phyloP scores from a whole-genome alignment of 192 early-diverging fungal species.

The Coemansia sp. region DNA sequence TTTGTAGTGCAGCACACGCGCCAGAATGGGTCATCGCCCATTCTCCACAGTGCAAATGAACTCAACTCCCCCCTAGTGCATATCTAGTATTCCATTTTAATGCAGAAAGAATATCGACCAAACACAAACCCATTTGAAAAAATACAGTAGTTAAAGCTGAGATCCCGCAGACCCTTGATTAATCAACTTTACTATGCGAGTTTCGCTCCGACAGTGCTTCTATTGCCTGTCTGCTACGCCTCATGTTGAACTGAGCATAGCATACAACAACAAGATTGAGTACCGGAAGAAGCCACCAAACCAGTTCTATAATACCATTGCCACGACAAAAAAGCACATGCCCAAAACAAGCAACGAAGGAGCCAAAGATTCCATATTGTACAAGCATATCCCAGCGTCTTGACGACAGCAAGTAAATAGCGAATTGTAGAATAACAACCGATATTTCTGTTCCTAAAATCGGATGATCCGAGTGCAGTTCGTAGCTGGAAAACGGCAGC shows the following conservation, averaged over 20 bases:
- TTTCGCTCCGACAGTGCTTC: constrained; percentile 16
- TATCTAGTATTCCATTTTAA: no score
- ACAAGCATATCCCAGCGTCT: constrained; percentile 32
- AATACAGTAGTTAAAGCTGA: no score
- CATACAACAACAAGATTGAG: constrained; percentile 27
- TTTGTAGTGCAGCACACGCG: no score
- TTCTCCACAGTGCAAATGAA: no score
- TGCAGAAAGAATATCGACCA: no score
- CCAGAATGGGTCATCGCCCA: no score
- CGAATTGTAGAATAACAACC: constrained; percentile 41
- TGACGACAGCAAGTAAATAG: constrained; percentile 35
- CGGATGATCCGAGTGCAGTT: constrained; percentile 26
- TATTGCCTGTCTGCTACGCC: constrained; percentile 30
- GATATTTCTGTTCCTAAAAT: constrained; percentile 40
- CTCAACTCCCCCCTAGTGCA: no score
- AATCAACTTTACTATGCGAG: constrained; percentile 31
- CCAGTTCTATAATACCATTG: constrained; percentile 22
- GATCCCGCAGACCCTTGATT: background rate
- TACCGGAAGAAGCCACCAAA: constrained; percentile 42
- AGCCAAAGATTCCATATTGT: background rate
- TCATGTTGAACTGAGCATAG: constrained; percentile 50
- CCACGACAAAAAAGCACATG: constrained; percentile 25
- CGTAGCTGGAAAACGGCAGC: constrained; percentile 30
- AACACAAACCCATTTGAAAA: no score
- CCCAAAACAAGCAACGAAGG: constrained; percentile 4